Evolutionary conservation across 257 asterid species (phyloP).

Genomic region (Parsonsia alboflavescens): DNA sequence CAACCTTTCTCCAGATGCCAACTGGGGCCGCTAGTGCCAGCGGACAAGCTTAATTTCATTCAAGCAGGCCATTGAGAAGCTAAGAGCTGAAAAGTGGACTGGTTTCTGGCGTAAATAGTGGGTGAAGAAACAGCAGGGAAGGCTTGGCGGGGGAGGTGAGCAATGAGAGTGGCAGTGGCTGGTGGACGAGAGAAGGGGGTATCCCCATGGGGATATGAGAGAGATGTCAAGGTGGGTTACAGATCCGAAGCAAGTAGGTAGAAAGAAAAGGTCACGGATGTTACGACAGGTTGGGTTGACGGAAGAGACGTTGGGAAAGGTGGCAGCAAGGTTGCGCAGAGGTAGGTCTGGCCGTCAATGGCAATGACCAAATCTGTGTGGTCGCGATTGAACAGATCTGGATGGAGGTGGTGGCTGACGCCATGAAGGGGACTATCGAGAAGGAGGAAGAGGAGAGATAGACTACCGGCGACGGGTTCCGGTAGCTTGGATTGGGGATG

Average conservation of each 20-base stretch:
- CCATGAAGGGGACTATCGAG: no score
- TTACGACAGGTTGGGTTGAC: no score
- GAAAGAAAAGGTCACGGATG: constrained; percentile 53
- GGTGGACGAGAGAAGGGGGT: constrained; percentile 51
- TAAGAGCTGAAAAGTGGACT: constrained; percentile 36
- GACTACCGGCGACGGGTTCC: no score
- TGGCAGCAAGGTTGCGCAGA: no score
- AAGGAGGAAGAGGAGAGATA: no score
- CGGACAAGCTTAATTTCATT: constrained; percentile 63
- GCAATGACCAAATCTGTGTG: no score
- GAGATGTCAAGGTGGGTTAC: constrained; percentile 72
- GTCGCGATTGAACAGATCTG: no score
- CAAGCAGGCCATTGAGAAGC: constrained; percentile 50
- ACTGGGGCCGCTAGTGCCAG: constrained; percentile 88
- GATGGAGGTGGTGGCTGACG: no score
- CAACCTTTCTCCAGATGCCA: constrained; percentile 62
- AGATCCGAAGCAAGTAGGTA: constrained; percentile 64
- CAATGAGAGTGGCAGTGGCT: constrained; percentile 44
- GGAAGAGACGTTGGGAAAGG: no score
- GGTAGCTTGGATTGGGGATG: no score
- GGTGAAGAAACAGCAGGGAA: constrained; percentile 57
- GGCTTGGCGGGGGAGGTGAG: constrained; percentile 53
- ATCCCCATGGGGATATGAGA: constrained; percentile 84
- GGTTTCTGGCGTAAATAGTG: constrained; percentile 57
- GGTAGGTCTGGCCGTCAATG: no score